These are phyloP conservation scores for Lipomyces spencermartinsiae DNA, from an alignment of 805 yeast species.

Conservation along the genomic window DNA sequence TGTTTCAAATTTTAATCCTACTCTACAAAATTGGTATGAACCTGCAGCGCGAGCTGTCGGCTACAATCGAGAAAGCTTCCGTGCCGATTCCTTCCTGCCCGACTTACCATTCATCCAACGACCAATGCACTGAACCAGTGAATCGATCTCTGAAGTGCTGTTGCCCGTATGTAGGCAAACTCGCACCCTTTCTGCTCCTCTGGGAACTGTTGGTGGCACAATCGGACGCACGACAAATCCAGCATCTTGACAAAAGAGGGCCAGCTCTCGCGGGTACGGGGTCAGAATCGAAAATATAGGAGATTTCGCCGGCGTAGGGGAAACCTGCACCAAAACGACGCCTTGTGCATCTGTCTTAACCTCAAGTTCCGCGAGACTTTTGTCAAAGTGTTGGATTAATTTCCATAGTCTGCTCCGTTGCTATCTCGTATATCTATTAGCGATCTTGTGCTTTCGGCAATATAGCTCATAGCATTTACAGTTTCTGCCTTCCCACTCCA, in stretches of 20 bases:
- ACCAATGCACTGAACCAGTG: not conserved
- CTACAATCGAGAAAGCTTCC: not conserved
- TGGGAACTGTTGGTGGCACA: conserved; percentile 42
- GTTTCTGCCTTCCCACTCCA: not conserved
- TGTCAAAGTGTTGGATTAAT: conserved; percentile 7
- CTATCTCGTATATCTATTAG: not conserved
- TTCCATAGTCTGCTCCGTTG: conserved; percentile 12
- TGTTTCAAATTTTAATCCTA: too few relatives aligned
- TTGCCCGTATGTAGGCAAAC: conserved; percentile 40
- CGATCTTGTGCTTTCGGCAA: not conserved
- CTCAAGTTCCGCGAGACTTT: conserved; percentile 6
- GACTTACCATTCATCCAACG: not conserved
- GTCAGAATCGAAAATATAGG: conserved; percentile 30
- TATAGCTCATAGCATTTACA: not conserved
- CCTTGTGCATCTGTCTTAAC: not conserved
- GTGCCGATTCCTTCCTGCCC: not conserved
- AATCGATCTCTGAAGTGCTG: conserved; percentile 11
- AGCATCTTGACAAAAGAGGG: conserved; percentile 34
- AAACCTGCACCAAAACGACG: conserved; percentile 4
- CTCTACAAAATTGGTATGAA: too few relatives aligned
- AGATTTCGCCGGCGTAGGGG: conserved; percentile 16
- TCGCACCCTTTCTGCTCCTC: conserved; percentile 40
- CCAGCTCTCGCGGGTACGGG: conserved; percentile 35
- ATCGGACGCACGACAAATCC: conserved; percentile 41
- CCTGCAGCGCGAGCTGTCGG: not conserved